These are phyloP conservation scores for Pythium insidiosum DNA, from an alignment of 352 stramenopile genomes.

Conservation along the genomic window DNA sequence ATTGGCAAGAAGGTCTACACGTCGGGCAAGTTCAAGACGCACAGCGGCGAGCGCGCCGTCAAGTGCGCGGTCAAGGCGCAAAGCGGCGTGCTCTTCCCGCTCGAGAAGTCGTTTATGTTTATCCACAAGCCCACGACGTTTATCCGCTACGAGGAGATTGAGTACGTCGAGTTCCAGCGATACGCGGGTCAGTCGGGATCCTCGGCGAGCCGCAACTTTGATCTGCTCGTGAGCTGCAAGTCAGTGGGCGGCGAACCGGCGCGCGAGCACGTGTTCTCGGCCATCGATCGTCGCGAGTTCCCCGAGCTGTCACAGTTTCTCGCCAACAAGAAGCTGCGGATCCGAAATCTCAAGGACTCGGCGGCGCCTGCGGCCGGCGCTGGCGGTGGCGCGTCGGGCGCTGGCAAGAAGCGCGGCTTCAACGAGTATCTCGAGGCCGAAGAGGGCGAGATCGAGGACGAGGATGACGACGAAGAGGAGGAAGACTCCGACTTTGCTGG, in stretches of 20 bases:
- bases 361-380: slow-evolving; percentile 43
- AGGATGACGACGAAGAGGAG: slow-evolving; percentile 85
- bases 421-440: slow-evolving; percentile 77
- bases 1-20: slow-evolving; percentile 97
- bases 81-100: slow-evolving; percentile 95
- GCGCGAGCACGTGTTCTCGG: slow-evolving; percentile 92
- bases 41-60: slow-evolving; percentile 80
- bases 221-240: slow-evolving; percentile 91
- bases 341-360: slow-evolving; percentile 90
- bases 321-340: slow-evolving; percentile 91
- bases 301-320: slow-evolving; percentile 92
- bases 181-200: slow-evolving; percentile 89
- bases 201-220: slow-evolving; percentile 93
- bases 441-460: slow-evolving; percentile 80
- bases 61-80: slow-evolving; percentile 93
- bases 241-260: slow-evolving; percentile 72
- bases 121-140: slow-evolving; percentile 99
- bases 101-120: slow-evolving; percentile 99
- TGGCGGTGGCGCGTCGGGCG: slow-evolving; percentile 29
- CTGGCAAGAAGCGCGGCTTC: slow-evolving; percentile 64
- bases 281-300: slow-evolving; percentile 96
- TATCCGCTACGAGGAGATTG: slow-evolving; percentile 98
- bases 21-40: slow-evolving; percentile 87
- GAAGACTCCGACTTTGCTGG: background rate
- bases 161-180: slow-evolving; percentile 97